These are phyloP conservation scores for Begonia masoniana DNA, from an alignment of 306 rosid species.

Conservation along the genomic window DNA sequence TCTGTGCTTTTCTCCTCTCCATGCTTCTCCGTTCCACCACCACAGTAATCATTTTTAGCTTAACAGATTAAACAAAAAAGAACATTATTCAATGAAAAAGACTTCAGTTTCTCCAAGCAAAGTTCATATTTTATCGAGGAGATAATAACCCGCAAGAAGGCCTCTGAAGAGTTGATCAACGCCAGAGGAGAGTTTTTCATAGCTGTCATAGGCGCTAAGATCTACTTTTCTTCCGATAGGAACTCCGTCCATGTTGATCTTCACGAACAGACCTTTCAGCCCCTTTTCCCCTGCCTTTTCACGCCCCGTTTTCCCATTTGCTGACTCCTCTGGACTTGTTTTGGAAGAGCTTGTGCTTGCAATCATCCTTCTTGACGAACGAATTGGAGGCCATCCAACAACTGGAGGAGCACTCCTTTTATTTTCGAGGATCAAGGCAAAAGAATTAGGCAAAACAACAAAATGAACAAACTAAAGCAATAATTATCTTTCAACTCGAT, in stretches of 20 bases:
- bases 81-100: no score
- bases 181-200: conserved; percentile 62
- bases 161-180: conserved; percentile 74
- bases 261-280: conserved; percentile 59
- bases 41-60: conserved; percentile 62
- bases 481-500: no score
- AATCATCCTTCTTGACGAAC: conserved; percentile 66
- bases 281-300: neutral
- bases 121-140: neutral
- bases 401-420: conserved; percentile 69
- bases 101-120: no score
- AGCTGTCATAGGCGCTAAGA: conserved; percentile 61
- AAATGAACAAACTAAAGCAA: no score
- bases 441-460: conserved; percentile 10
- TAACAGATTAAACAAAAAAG: conserved; percentile 2
- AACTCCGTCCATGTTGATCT: conserved; percentile 92
- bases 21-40: conserved; percentile 39
- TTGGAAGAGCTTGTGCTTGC: conserved; percentile 57
- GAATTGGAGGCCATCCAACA: conserved; percentile 99
- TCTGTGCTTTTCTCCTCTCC: conserved; percentile 46
- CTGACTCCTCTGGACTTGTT: conserved; percentile 9
- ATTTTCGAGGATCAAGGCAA: conserved; percentile 25
- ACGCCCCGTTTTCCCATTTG: conserved; percentile 11
- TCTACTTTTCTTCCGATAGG: conserved; percentile 91
- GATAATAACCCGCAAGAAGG: conserved; percentile 54